These are phyloP conservation scores for Floccularia luteovirens DNA, from an alignment of 768 basidiomycete species.

Conservation along the genomic window DNA sequence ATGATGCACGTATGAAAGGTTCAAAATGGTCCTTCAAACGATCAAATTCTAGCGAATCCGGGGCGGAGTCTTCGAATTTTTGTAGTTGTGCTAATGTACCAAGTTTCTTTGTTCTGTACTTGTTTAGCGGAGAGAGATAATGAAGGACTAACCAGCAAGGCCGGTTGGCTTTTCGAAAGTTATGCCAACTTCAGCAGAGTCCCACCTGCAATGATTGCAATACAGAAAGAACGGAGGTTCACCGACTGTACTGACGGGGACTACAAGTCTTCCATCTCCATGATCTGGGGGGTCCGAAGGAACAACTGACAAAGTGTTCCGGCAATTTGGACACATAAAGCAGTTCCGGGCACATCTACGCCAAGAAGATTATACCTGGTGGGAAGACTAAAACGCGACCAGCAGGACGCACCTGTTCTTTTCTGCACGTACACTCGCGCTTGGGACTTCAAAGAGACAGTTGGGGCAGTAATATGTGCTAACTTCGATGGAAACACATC, in stretches of 20 bases:
- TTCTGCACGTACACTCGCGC: conserved; percentile 95
- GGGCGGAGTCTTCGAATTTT: conserved; percentile 79
- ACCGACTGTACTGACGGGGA: conserved; percentile 53
- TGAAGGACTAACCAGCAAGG: conserved; percentile 62
- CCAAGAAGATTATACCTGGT: conserved; percentile 5
- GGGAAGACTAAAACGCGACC: not conserved
- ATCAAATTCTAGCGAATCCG: conserved; percentile 86
- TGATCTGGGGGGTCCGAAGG: conserved; percentile 75
- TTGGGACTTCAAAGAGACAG: conserved; percentile 97
- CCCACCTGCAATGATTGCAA: conserved; percentile 94
- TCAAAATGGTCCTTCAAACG: conserved; percentile 96
- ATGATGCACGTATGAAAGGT: conserved; percentile 82
- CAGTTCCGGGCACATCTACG: conserved; percentile 94
- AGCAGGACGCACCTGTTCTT: conserved; percentile 73
- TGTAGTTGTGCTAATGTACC: conserved; percentile 74
- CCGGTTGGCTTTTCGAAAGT: conserved; percentile 97
- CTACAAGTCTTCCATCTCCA: conserved; percentile 45
- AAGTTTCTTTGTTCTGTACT: not conserved
- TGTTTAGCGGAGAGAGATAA: conserved; percentile 5
- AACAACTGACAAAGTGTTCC: conserved; percentile 86
- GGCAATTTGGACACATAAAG: conserved; percentile 92
- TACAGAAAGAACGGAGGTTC: conserved; percentile 89
- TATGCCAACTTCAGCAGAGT: conserved; percentile 85
- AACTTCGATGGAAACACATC: conserved; percentile 89
- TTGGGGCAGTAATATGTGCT: conserved; percentile 98